Evolutionary conservation across 352 stramenopile genomes (phyloP), one percentile per base, ranked within the genome.

Genomic region (Stramenopiles sp.): DNA sequence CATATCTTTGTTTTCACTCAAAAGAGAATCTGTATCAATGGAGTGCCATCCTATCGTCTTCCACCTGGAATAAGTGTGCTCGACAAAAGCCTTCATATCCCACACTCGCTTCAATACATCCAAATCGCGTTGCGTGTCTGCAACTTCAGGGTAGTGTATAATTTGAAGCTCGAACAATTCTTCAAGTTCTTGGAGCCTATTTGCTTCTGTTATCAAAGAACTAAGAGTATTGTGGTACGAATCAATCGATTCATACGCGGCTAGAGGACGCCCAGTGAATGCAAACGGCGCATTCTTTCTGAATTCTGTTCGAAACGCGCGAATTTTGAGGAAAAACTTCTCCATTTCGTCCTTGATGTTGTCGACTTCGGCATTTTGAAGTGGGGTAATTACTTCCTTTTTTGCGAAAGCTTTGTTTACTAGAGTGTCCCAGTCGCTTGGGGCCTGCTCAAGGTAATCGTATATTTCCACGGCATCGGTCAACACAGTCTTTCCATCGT

Each of bases 361-460:
- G 75, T 96, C 89, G 4, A 96, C 90, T 75, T 96, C 91, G 12
- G 89, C 83, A 86, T 97, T 97, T 83, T 98, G 93, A 49, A 98
- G 84, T 1, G 92, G 92, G 82, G 97, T 86, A 75, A 98, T 98
- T 77, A 97, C 91, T 81, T 98, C 94, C 76, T 98, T 98, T 79
- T 97, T 97, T 78, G 94, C 94, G 80, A 97, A 98, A 25, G 92
- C 97, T 79, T 96, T 96, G 81, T 97, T 98, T 33, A 97, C 90
- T n/a, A 97, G 93, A 1, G 84, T 90, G 77, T 98, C 93, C 93
- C 93, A 98, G 74, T 95, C 88, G 83, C 97, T 89, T 3, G 92
- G 92, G 18, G 91, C 91, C 32, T 94, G 91, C 77, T 98, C 93
- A 30, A 98, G 80, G 79, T 96, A 98, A 18, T 83, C 78, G 35